phyloP scores from a whole-genome alignment of 345 rosid genomes.

The Aegle marmelos region DNA sequence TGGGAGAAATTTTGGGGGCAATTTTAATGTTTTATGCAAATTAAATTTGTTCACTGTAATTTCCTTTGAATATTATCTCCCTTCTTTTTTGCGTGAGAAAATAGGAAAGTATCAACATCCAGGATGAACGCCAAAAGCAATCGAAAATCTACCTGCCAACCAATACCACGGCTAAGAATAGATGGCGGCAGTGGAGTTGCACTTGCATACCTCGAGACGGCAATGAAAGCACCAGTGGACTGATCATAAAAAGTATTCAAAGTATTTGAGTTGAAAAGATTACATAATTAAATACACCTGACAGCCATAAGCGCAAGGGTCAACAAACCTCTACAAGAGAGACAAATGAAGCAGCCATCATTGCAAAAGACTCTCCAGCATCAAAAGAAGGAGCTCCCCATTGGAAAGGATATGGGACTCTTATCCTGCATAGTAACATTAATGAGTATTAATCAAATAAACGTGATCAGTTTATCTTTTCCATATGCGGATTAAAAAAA shows the following conservation, averaged over 20 bases:
- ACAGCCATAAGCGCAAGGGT: not conserved
- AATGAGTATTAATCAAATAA: constrained; percentile 4
- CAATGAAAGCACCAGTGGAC: constrained; percentile 91
- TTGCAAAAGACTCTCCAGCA: constrained; percentile 96
- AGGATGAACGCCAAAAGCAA: not conserved
- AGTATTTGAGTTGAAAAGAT: not conserved
- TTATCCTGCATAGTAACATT: constrained; percentile 55
- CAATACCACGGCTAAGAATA: constrained; percentile 89
- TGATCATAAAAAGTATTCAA: constrained; percentile 25
- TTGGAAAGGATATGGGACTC: constrained; percentile 96
- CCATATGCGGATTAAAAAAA: not conserved
- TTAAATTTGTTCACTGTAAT: not conserved
- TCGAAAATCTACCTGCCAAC: constrained; percentile 79
- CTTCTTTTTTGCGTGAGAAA: not conserved
- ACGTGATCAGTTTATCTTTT: not conserved
- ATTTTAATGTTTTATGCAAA: not conserved
- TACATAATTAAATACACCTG: not conserved
- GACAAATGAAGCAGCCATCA: constrained; percentile 93
- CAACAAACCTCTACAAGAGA: constrained; percentile 79
- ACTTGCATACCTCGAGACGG: constrained; percentile 81
- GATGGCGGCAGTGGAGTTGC: constrained; percentile 96
- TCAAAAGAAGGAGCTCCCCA: constrained; percentile 98
- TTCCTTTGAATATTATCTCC: not conserved
- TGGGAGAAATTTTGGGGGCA: not conserved
- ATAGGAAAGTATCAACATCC: not conserved